These are phyloP conservation scores for Pleurotus salmoneostramineus DNA, from an alignment of 768 basidiomycete species.

Conservation along the genomic window DNA sequence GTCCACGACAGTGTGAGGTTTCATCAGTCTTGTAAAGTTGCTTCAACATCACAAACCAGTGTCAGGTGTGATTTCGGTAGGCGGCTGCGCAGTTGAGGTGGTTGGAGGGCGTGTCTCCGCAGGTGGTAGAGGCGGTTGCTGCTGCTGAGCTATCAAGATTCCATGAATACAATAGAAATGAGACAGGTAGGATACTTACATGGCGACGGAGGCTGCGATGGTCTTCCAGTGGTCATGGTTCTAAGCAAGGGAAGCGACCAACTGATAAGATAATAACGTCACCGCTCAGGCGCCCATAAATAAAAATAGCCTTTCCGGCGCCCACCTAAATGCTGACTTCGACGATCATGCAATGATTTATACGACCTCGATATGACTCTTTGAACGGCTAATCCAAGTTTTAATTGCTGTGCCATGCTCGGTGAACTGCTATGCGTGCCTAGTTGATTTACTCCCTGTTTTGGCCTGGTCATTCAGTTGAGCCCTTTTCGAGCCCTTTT, in stretches of 20 bases:
- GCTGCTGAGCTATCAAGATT: background rate
- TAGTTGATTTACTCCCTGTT: no score
- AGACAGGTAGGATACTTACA: background rate
- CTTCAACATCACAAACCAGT: background rate
- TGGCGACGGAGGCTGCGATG: background rate
- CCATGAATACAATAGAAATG: background rate
- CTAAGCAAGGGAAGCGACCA: background rate
- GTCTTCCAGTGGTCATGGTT: conserved; percentile 2
- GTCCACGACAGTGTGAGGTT: background rate
- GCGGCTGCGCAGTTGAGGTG: background rate
- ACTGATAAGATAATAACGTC: no score
- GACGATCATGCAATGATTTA: no score
- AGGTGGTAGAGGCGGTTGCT: background rate
- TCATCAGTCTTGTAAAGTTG: background rate
- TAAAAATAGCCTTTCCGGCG: no score
- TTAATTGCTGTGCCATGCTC: no score
- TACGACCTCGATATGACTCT: no score
- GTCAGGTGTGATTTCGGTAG: conserved; percentile 1
- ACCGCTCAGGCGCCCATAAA: no score
- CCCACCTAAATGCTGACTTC: no score
- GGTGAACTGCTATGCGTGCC: no score
- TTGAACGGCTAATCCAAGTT: no score
- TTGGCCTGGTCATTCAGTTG: no score
- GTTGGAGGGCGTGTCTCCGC: background rate
- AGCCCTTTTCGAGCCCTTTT: no score